phyloP scores from a whole-genome alignment of 805 yeast genomes.

The Candida verbasci region DNA sequence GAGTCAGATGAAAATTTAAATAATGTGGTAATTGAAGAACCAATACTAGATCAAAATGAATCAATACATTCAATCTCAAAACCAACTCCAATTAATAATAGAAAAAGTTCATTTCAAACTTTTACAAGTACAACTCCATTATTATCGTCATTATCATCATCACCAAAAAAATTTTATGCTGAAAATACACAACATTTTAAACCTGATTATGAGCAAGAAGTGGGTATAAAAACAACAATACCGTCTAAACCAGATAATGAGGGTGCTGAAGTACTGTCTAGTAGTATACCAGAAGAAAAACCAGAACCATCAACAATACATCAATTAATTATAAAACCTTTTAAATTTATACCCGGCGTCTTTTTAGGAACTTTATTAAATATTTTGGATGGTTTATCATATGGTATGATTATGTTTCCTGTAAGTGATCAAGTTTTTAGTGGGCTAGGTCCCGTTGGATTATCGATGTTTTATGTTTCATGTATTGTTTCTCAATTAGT shows the following conservation, averaged over 20 bases:
- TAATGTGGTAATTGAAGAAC: not conserved
- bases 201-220: slow-evolving; percentile 6
- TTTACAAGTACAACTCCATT: slow-evolving; percentile 7
- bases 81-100: slow-evolving; percentile 8
- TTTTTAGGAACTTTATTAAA: slow-evolving; percentile 80
- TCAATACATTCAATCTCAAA: slow-evolving; percentile 3
- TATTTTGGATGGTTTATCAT: slow-evolving; percentile 87
- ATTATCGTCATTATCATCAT: not conserved
- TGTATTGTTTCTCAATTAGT: slow-evolving; percentile 87
- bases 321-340: slow-evolving; percentile 29
- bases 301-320: slow-evolving; percentile 14
- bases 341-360: slow-evolving; percentile 68
- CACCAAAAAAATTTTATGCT: slow-evolving; percentile 4
- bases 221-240: not conserved
- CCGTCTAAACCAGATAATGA: not conserved
- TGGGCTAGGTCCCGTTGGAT: slow-evolving; percentile 78
- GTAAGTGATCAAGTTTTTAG: slow-evolving; percentile 75
- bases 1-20: slow-evolving; percentile 7
- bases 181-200: not conserved
- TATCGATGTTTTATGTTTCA: slow-evolving; percentile 91
- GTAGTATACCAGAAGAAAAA: not conserved
- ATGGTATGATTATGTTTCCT: slow-evolving; percentile 98
- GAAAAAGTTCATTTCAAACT: slow-evolving; percentile 3
- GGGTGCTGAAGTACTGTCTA: not conserved
- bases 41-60: not conserved